Conservation (phyloP, 2,329 filamentous ascomycete genomes). For the Ceratocystis eucalypticola region DNA sequence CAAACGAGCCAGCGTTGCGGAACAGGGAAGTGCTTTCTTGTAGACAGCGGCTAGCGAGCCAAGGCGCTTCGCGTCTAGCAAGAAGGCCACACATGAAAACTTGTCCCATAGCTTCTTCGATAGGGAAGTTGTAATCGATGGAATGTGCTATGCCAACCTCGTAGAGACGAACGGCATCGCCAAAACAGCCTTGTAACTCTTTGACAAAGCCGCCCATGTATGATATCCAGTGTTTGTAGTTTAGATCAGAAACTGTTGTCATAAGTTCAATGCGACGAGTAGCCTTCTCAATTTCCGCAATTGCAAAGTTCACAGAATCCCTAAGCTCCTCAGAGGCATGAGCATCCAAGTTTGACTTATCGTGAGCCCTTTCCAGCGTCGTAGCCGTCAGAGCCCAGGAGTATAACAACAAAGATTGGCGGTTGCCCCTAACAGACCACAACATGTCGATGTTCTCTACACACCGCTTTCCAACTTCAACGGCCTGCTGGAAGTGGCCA, state of each 20-base stretch:
- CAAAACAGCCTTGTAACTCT: constrained; percentile 46
- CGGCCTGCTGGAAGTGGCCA: constrained; percentile 46
- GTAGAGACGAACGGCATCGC: constrained; percentile 47
- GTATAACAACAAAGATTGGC: constrained; percentile 45
- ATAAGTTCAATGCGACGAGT: constrained; percentile 45
- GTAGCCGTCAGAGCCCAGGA: constrained; percentile 43
- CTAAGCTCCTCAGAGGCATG: constrained; percentile 18
- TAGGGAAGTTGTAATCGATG: constrained; percentile 48
- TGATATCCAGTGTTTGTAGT: constrained; percentile 57
- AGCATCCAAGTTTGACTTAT: constrained; percentile 29
- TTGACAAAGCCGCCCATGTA: constrained; percentile 55
- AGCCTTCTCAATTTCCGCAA: constrained; percentile 41
- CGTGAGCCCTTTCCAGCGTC: constrained; percentile 35
- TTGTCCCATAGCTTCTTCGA: constrained; percentile 61
- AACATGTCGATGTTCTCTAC: constrained; percentile 36
- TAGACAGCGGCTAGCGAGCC: constrained; percentile 56
- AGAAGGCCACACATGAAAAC: constrained; percentile 63
- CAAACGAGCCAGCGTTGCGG: constrained; percentile 53
- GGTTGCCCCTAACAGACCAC: constrained; percentile 47
- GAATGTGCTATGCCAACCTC: constrained; percentile 61
- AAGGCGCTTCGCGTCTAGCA: constrained; percentile 47
- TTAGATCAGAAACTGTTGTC: constrained; percentile 50
- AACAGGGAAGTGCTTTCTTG: constrained; percentile 55
- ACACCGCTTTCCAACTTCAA: constrained; percentile 41
- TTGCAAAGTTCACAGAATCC: constrained; percentile 33